Base-by-base conservation (phyloP, 2,329 filamentous ascomycete genomes). In the Knufia fluminis region DNA sequence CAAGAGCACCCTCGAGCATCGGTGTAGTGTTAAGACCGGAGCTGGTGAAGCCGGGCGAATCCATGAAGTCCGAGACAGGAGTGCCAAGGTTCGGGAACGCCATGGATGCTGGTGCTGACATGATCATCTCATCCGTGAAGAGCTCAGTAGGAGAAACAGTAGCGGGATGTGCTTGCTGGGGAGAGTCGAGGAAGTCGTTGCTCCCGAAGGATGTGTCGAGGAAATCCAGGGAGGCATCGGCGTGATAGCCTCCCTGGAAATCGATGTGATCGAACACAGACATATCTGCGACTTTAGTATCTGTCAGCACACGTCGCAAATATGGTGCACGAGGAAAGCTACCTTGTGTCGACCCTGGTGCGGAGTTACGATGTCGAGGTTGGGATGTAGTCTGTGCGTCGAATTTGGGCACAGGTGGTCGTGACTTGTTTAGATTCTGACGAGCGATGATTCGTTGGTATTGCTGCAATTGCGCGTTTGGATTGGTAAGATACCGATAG, bases 101-200 rank as follows among this genome's bases (percentile, higher is more conserved):
- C 41, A 82, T 77, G 2, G 86, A 92, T 66, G 85, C 84, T 20
- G 87, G 86, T 32, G 85, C 80, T 58, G 86, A 91, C 52, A 57
- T 53, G 46, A 57, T 49, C 17, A 51, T 52, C 63, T 81, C 82
- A 57, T 78, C 77, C 57, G 86, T 73, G 52, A 81, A 68, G 57
- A 92, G 72, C 59, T 92, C 86, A 64, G 84, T 80, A 22, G 87
- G 87, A 54, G 86, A 94, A 53, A 94, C 77, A 41, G 86, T 92
- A 59, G 74, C 76, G 52, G 50, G 46, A 39, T 52, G 52, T 51
- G 31, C 50, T 31, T 46, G 38, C 33, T 39, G 51, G n/a, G 43
- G 32, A 42, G 48, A 50, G 24, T 45, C 49, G 45, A 49, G 49
- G 39, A 52, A 38, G 24, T 35, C 46, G 32, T 36, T 36, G 16